Conservation (phyloP, 2,329 filamentous ascomycete species). For the Biscogniauxia sp. region DNA sequence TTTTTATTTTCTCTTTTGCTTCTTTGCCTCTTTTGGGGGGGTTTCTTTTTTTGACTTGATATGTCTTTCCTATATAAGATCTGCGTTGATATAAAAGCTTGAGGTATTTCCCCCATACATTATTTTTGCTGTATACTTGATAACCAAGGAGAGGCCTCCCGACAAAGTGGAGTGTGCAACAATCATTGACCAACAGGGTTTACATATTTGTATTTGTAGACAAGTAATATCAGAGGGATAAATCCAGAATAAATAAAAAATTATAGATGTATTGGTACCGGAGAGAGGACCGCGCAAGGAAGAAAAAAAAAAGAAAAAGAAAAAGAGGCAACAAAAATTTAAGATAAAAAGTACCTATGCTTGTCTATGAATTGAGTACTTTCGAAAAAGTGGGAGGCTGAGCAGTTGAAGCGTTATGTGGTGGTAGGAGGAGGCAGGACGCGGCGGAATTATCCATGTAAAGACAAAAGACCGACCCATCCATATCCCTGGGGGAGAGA, state of each 20-base stretch:
- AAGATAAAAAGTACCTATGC: neutral
- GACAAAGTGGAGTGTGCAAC: neutral
- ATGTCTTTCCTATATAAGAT: neutral
- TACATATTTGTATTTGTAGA: neutral
- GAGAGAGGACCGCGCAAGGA: neutral
- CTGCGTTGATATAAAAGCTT: neutral
- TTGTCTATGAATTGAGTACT: neutral
- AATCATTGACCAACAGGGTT: neutral
- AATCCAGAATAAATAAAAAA: neutral
- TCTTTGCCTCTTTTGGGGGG: constrained; percentile 5
- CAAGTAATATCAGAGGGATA: neutral
- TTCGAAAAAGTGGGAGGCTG: neutral
- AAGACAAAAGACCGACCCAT: constrained; percentile 1
- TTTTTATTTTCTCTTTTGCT: constrained; percentile 4
- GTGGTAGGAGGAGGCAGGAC: neutral
- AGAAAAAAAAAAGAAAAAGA: neutral
- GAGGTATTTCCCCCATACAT: constrained; percentile 8
- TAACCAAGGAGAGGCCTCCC: neutral
- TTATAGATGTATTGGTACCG: neutral
- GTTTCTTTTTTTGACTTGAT: constrained; percentile 2
- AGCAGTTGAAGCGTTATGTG: neutral
- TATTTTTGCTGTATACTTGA: neutral
- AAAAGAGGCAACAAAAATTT: no score
- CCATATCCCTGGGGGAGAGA: neutral
- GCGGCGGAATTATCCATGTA: constrained; percentile 6